Base-by-base conservation (phyloP, 169 alveolate species). In the Plasmodium malariae region DNA sequence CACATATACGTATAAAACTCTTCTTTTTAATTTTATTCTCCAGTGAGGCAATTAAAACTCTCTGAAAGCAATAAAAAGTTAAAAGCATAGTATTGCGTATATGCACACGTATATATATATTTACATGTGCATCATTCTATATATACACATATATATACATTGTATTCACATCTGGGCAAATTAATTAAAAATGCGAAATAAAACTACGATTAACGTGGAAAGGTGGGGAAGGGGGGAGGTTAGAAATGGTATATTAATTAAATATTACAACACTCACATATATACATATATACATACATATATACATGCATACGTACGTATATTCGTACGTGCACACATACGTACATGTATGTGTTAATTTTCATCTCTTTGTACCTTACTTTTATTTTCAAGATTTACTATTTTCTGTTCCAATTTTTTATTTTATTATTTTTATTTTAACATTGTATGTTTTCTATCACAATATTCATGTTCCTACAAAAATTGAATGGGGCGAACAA, bases 391-490 rank as follows among this genome's bases (percentile, higher is more conserved):
- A 11, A 36, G 34, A 21, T 57, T 74, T 74, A 40, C 40, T 37
- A 4, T 19, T 19, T 40, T 37, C 19, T 19, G 6, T 67, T 19
- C 24, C 21, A 6, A 7, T 37, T 37, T 67, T 34, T 37, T 67
- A 36, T 32, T 59, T 73, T 54, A 17, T 74, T 74, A 55, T 73
- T 54, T 54, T 73, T 49, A 14, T 55, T 30, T 74, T 59, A 36
- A 26, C 59, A 12, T 57, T 54, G 3, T 55, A 74, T 74, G 57
- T 74, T 74, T 74, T 74, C 88, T 55, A 62, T 74, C 71, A 32
- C 62, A 74, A 74, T 74, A 55, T 74, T 74, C 72, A 54, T 67
- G 32, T 74, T 34, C 71, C 72, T 59, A 30, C 37, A 32, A 21
- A 34, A 17, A 32, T 40, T 11, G n/a, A 6, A 40, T 30, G 32